Evolutionary conservation across 2,329 filamentous ascomycete genomes (phyloP).

Genomic region (Paraconiothyrium sp.): DNA sequence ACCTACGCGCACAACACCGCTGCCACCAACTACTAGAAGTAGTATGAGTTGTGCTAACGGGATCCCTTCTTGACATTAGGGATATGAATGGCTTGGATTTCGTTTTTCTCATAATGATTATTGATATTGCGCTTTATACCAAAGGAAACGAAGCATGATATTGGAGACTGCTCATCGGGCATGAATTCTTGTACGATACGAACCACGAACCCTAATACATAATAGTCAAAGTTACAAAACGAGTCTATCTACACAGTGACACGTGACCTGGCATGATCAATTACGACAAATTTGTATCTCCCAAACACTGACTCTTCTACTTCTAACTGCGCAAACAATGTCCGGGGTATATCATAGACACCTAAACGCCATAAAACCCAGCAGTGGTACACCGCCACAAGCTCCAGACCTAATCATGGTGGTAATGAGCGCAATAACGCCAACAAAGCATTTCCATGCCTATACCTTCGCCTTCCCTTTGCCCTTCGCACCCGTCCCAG

Average conservation of each 20-base stretch:
- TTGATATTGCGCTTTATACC: conserved; percentile 37
- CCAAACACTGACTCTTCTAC: not conserved
- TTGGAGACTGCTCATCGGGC: conserved; percentile 10
- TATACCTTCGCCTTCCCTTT: conserved; percentile 32
- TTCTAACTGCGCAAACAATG: too few species aligned
- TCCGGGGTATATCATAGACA: not conserved
- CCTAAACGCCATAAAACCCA: not conserved
- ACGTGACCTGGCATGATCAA: not conserved
- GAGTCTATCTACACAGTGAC: not conserved
- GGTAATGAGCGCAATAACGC: too few species aligned
- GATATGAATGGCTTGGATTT: conserved; percentile 3
- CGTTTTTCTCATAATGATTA: conserved; percentile 17
- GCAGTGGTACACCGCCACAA: too few species aligned
- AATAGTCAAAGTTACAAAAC: conserved; percentile 7
- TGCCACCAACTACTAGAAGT: conserved; percentile 39
- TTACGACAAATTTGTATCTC: not conserved
- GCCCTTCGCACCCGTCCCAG: conserved; percentile 27
- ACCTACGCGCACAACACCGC: conserved; percentile 43
- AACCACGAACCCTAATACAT: conserved; percentile 24
- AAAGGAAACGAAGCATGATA: conserved; percentile 24
- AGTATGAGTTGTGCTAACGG: not conserved
- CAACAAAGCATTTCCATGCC: not conserved
- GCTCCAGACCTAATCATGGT: too few species aligned
- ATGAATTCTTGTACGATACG: conserved; percentile 18
- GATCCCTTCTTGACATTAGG: not conserved